Evolutionary conservation across 108 stramenopile genomes (phyloP), one percentile per base, ranked within the genome.

Genomic region (Pseudonitzschia delicatissima): DNA sequence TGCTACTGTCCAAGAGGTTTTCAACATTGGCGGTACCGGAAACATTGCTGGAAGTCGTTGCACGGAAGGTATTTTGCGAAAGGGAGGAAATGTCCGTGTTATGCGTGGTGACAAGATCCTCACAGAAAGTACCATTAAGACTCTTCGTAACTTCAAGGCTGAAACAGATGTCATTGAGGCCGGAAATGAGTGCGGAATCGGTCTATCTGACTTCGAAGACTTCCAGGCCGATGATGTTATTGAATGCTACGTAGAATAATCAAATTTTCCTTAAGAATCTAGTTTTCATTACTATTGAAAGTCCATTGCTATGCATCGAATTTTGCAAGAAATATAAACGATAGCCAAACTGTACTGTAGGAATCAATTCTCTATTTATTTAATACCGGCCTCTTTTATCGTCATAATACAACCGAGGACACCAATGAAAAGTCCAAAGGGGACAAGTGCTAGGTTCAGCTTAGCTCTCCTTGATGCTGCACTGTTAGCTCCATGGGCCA

Each of bases 111-210:
- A 95, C 77, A 95, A 92, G 62, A 92, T 97, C 28, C 77, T 96
- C 25, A 71, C 68, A 17, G 93, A 93, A 68, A 90, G 81, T 68
- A 90, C 78, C 62, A 82, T 98, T 39, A 80, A 74, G 64, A 92
- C 93, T 15, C 76, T 99, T 68, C 84, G 95, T 53, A 96, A 90
- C 48, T 95, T 97, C 81, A 97, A 97, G 84, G 72, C 87, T 36
- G 94, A 97, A 80, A 92, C 87, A 26, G 86, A 96, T 47, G 37
- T 73, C 15, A 95, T 98, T 75, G 80, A 84, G 55, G 72, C 74
- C 28, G 97, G 96, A 17, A 86, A 87, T 62, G 98, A 98, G 68
- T 99, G 98, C 59, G 98, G 98, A 67, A 95, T 99, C 69, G 90
- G 88, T 35, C 78, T 96, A 27, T 34, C 82, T 26, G 85, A 74